Percentiles rank a stretch among this genome's conserved stretches.
phyloP scores from a whole-genome alignment of 2,329 filamentous ascomycete species.

The Raffaelea deltoideospora region DNA sequence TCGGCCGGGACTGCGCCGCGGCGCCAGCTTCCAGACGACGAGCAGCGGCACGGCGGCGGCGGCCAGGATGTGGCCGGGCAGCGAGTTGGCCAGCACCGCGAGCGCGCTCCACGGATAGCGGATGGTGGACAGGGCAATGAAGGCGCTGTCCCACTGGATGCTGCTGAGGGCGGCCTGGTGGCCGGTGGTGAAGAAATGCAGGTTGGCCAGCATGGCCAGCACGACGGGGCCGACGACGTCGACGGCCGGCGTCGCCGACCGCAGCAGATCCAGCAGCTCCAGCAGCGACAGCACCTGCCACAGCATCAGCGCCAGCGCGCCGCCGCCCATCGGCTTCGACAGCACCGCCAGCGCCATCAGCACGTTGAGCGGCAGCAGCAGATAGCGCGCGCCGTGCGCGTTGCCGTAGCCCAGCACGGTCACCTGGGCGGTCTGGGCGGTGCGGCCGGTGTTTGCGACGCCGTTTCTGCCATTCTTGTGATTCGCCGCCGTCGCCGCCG shows the following conservation, averaged over 20 bases:
- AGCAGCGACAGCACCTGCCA: constrained; percentile 79
- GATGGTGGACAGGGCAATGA: constrained; percentile 71
- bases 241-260: constrained; percentile 16
- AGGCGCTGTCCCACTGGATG: constrained; percentile 93
- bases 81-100: constrained; percentile 71
- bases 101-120: constrained; percentile 83
- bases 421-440: constrained; percentile 36
- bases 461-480: no score
- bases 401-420: constrained; percentile 86
- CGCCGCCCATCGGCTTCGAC: constrained; percentile 88
- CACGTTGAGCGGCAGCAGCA: constrained; percentile 69
- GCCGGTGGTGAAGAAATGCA: constrained; percentile 95
- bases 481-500: constrained; percentile 30
- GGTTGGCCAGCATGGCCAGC: constrained; percentile 77
- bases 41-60: constrained; percentile 66
- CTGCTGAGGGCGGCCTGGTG: constrained; percentile 78
- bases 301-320: constrained; percentile 64
- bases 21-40: constrained; percentile 76
- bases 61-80: constrained; percentile 75
- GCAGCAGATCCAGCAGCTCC: constrained; percentile 47
- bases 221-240: constrained; percentile 71
- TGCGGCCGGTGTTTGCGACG: no score
- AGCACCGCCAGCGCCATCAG: constrained; percentile 63
- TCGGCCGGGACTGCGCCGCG: constrained; percentile 54
- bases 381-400: constrained; percentile 79